These are phyloP conservation scores for Debaryomyces subglobosus DNA, from an alignment of 1,139 yeast species.

Conservation along the genomic window DNA sequence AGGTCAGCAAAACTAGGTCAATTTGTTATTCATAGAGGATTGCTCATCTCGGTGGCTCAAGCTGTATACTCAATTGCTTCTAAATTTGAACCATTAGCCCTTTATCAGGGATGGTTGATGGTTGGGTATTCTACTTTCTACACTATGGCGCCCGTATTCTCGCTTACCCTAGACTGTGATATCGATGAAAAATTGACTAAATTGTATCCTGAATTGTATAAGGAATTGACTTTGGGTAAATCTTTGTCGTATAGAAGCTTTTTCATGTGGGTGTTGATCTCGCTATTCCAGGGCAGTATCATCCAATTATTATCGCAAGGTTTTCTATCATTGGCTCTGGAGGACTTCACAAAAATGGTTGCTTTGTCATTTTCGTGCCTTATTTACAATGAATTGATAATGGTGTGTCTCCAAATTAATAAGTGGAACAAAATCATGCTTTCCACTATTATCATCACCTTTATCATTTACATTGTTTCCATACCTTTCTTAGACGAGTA, in stretches of 20 bases:
- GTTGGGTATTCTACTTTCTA: conserved; percentile 97
- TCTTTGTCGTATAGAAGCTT: conserved; percentile 86
- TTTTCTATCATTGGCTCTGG: conserved; percentile 63
- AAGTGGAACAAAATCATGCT: conserved; percentile 87
- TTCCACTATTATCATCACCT: conserved; percentile 70
- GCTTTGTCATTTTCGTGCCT: conserved; percentile 81
- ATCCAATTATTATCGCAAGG: conserved; percentile 82
- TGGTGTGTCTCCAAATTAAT: conserved; percentile 92
- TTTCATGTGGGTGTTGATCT: conserved; percentile 86
- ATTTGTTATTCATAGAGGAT: conserved; percentile 94
- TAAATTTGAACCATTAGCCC: conserved; percentile 87
- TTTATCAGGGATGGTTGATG: conserved; percentile 96
- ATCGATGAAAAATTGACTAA: conserved; percentile 88
- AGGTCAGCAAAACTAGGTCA: conserved; percentile 94
- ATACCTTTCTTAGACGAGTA: conserved; percentile 85
- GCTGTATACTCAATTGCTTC: conserved; percentile 89
- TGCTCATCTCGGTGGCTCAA: conserved; percentile 94
- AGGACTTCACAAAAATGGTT: conserved; percentile 73
- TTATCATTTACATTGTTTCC: conserved; percentile 67
- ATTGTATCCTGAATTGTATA: conserved; percentile 91
- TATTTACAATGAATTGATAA: conserved; percentile 80
- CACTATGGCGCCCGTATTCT: conserved; percentile 98
- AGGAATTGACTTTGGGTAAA: conserved; percentile 85
- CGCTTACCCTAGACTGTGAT: conserved; percentile 88
- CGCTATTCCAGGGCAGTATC: conserved; percentile 82